phyloP scores from a whole-genome alignment of 75 land plant species.

The Chamaecyparis obtusa region DNA sequence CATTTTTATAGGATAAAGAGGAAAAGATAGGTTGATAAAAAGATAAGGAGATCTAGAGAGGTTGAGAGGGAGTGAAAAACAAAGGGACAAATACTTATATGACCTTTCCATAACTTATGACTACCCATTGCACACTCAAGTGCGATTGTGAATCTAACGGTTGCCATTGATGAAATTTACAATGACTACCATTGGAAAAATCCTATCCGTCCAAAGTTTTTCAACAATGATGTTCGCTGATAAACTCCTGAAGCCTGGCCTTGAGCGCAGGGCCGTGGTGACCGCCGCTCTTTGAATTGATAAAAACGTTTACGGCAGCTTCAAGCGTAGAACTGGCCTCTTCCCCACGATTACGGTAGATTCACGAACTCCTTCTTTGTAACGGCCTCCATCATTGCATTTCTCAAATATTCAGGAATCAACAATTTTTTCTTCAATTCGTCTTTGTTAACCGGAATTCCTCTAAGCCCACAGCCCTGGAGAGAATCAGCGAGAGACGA shows the following conservation, averaged over 20 bases:
- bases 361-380: constrained; percentile 24
- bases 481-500: constrained; percentile 47
- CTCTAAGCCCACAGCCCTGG: constrained; percentile 41
- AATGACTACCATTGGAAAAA: no score
- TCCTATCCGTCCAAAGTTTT: no score
- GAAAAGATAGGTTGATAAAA: no score
- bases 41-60: no score
- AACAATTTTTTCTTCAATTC: constrained; percentile 38
- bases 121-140: no score
- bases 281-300: constrained; percentile 87
- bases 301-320: constrained; percentile 62
- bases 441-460: constrained; percentile 40
- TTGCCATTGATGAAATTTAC: no score
- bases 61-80: no score
- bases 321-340: constrained; percentile 21
- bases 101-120: no score
- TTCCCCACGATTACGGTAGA: background rate
- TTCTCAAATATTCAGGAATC: constrained; percentile 66
- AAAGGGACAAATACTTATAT: no score
- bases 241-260: constrained; percentile 46
- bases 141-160: no score
- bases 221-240: constrained; percentile 56
- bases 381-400: constrained; percentile 65
- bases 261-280: constrained; percentile 62
- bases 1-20: no score